Evolutionary conservation across 306 rosid species (phyloP), one percentile per base, ranked within the genome.

Genomic region (Carpinus fangiana): DNA sequence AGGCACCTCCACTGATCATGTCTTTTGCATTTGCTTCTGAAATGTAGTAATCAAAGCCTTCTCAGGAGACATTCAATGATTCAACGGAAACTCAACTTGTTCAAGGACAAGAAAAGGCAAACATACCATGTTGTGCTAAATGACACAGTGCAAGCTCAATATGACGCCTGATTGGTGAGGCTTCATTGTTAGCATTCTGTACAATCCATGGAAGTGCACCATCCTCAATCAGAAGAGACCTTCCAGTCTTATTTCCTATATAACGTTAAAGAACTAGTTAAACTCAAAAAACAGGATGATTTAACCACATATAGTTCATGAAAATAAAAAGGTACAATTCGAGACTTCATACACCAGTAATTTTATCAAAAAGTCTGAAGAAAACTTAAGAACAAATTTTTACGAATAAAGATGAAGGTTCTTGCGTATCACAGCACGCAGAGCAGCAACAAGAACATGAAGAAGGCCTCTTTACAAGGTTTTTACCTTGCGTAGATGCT

Each of bases 201-300:
- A 95, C 98, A 72, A 95, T 93, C 99, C 99, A 95, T 76, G 98
- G 79, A 82, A 95, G 97, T 73, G 96, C 98, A 55, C 98, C 98
- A 34, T 95, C 99, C 79, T 95, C 98, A 72, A 96, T 96, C 71
- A 96, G 88, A 81, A 90, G 89, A 76, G 99, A 96, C 74, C 85
- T 93, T 76, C 94, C 96, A 2, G 86, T 76, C 86, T 96, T 96
- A 50, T 87, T 86, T 70, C 99, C 99, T 95, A 79, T 71, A 73
- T 71, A 73, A 76, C 75, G 54, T 52, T 75, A 36, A 72, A 52
- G 31, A 83, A 77, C 76, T 11, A 47, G 62, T 60, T 81, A 31
- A 78, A 60, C 47, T 79, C 65, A 31, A 69, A 34, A 21, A 41
- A 7, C 6, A 53, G 13, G 67, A 50, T 34, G 7, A 48, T 34